Evolutionary conservation across 192 early-diverging fungal species (phyloP).

Genomic region (Allomyces arbusculus): DNA sequence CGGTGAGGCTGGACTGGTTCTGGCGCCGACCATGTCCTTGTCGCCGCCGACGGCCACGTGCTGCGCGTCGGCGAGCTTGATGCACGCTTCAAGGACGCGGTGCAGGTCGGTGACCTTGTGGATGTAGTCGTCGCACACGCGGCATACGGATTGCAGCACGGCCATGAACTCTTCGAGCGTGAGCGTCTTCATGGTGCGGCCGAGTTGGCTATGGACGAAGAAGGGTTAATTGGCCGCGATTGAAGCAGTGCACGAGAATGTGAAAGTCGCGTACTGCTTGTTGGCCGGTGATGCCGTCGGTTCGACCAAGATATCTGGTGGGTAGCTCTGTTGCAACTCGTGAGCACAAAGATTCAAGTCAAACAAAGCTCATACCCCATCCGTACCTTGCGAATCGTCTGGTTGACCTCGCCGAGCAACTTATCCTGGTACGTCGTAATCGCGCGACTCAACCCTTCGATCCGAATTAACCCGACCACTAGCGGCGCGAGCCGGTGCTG

Average conservation of each 20-base stretch:
- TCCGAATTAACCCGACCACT: slow-evolving; percentile 54
- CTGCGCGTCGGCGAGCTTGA: neutral
- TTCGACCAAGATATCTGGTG: slow-evolving; percentile 9
- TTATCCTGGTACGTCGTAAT: slow-evolving; percentile 59
- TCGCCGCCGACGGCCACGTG: neutral
- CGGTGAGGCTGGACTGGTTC: neutral
- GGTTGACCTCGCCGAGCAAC: slow-evolving; percentile 53
- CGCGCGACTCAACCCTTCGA: slow-evolving; percentile 39
- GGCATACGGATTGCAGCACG: neutral
- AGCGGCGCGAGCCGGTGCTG: slow-evolving; percentile 43
- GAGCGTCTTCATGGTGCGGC: neutral
- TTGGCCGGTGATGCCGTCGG: slow-evolving; percentile 4
- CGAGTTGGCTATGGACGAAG: no score
- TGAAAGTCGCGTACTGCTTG: slow-evolving; percentile 15
- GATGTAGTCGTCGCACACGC: neutral
- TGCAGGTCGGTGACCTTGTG: no score
- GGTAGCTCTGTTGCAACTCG: slow-evolving; percentile 13
- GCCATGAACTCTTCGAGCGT: neutral
- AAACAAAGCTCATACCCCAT: no score
- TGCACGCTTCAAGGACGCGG: no score
- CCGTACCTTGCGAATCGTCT: slow-evolving; percentile 52
- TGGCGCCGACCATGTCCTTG: neutral
- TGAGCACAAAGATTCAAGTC: no score
- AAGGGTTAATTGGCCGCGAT: no score
- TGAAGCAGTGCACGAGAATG: no score